Percentiles rank a stretch among this genome's conserved stretches.
Conservation (phyloP, 2,329 filamentous ascomycete genomes). For the Aureobasidium sp. region DNA sequence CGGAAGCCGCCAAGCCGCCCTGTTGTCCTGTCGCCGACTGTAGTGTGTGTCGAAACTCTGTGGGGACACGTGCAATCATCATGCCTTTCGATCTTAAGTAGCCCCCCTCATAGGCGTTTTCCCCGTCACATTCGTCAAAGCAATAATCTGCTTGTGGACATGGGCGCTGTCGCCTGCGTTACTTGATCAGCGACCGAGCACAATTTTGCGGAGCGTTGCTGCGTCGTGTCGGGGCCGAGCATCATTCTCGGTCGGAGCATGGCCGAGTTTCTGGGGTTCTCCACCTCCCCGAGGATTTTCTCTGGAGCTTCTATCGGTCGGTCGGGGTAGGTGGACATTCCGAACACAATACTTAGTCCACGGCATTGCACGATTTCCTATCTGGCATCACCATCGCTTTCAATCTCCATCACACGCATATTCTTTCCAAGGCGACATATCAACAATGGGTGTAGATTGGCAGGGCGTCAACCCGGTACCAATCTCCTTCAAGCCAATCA, state of each 20-base stretch:
- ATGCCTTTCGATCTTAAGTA: no score
- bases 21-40: no score
- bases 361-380: background rate
- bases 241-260: background rate
- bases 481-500: slow-evolving; percentile 27
- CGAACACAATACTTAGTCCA: background rate
- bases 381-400: background rate
- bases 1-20: no score
- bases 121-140: no score
- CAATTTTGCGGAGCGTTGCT: background rate
- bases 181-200: background rate
- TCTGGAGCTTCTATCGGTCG: background rate
- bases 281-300: background rate
- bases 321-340: slow-evolving; percentile 1
- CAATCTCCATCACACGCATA: background rate
- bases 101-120: no score
- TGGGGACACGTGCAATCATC: no score
- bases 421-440: background rate
- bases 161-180: background rate
- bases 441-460: slow-evolving; percentile 13
- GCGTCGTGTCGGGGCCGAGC: background rate
- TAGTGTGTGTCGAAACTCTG: no score
- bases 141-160: no score
- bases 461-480: slow-evolving; percentile 12
- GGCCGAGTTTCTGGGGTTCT: slow-evolving; percentile 7